A percentile compares a stretch with the other conserved stretches of the same genome.
These are phyloP conservation scores for Psilocybe cubensis DNA, from an alignment of 768 basidiomycete genomes.

Conservation along the genomic window DNA sequence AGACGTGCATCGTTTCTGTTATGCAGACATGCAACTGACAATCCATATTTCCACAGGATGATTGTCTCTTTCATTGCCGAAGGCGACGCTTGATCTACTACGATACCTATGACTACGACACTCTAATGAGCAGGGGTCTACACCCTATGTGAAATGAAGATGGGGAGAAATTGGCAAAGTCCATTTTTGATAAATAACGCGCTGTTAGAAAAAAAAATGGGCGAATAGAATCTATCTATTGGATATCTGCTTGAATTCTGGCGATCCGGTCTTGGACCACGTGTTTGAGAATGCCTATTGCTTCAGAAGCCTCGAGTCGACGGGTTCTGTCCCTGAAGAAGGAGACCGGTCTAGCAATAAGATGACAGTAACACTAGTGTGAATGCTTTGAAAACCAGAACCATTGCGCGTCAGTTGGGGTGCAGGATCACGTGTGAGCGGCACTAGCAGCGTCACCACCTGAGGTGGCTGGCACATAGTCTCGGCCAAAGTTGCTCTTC, in stretches of 20 bases:
- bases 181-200: slow-evolving; percentile 5
- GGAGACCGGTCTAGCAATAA: no score
- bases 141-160: slow-evolving; percentile 3
- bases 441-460: slow-evolving; percentile 15
- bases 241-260: neutral
- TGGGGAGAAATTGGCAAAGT: neutral
- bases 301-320: no score
- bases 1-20: neutral
- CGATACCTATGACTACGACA: slow-evolving; percentile 7
- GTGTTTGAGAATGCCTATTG: no score
- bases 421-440: slow-evolving; percentile 7
- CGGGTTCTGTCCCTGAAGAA: no score
- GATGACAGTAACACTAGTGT: no score
- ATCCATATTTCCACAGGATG: slow-evolving; percentile 54
- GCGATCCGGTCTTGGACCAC: neutral
- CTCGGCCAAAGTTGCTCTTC: neutral
- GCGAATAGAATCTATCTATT: slow-evolving; percentile 9
- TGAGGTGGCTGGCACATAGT: slow-evolving; percentile 13
- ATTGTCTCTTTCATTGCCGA: slow-evolving; percentile 83
- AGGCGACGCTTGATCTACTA: slow-evolving; percentile 48
- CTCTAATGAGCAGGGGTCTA: slow-evolving; percentile 12
- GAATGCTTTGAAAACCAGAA: no score
- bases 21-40: neutral
- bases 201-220: slow-evolving; percentile 3
- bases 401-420: neutral